These are phyloP conservation scores for Fusarium incarnatum DNA, from an alignment of 2,329 filamentous ascomycete genomes.

Conservation along the genomic window DNA sequence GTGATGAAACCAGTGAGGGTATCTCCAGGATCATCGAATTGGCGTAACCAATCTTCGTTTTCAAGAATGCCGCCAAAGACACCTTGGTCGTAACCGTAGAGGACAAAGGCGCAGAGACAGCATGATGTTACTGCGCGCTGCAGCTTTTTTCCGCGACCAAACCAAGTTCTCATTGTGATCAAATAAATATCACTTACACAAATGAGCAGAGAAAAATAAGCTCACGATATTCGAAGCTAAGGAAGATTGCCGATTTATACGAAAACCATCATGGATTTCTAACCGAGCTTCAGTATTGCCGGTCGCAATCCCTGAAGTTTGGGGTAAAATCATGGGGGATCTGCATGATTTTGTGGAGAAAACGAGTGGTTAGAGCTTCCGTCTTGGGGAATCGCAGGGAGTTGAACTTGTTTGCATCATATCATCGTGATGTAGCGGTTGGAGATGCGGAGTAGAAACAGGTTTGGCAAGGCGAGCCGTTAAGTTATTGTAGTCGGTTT, in stretches of 20 bases:
- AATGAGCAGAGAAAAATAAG: fast-evolving
- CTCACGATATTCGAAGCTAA: no score
- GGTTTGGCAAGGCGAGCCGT: background rate
- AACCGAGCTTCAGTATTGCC: background rate
- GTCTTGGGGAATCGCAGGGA: background rate
- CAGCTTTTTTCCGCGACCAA: constrained; percentile 42
- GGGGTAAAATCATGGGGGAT: constrained; percentile 2
- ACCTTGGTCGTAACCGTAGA: constrained; percentile 61
- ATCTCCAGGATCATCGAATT: constrained; percentile 45
- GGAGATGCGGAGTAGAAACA: background rate
- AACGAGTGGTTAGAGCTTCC: background rate
- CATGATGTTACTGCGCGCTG: constrained; percentile 37
- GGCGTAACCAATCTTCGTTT: constrained; percentile 56
- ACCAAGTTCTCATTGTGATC: constrained; percentile 33
- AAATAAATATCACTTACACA: no score
- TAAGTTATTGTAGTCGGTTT: background rate
- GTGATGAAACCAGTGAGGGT: constrained; percentile 47
- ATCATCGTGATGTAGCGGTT: background rate
- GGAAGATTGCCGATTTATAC: background rate
- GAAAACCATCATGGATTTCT: background rate
- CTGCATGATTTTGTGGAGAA: constrained; percentile 4
- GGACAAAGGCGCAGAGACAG: constrained; percentile 44
- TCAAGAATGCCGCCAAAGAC: constrained; percentile 61
- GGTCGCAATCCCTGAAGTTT: background rate
- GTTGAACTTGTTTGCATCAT: background rate